Conservation (phyloP, 257 asterid species). For the Marsdenia floribunda region DNA sequence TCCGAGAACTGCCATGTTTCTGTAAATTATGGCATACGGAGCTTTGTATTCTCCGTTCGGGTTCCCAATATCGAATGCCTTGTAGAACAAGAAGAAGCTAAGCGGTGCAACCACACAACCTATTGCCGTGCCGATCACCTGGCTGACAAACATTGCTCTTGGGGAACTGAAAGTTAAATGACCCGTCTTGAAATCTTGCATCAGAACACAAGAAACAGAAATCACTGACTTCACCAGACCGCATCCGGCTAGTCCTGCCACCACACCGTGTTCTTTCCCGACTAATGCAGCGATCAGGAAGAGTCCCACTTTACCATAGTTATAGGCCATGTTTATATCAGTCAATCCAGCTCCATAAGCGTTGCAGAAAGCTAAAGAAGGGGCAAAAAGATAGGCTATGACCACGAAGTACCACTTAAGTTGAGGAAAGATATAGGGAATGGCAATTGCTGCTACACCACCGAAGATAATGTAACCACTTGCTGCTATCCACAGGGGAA, state of each 20-base stretch:
- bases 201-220: constrained; percentile 48
- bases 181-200: constrained; percentile 77
- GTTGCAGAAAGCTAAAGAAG: constrained; percentile 68
- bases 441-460: constrained; percentile 34
- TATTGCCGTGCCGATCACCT: constrained; percentile 57
- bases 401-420: constrained; percentile 70
- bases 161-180: constrained; percentile 64
- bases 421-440: constrained; percentile 60
- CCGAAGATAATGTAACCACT: constrained; percentile 45
- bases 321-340: constrained; percentile 73
- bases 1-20: constrained; percentile 77
- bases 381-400: constrained; percentile 53
- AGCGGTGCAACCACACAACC: constrained; percentile 65
- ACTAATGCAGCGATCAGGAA: constrained; percentile 65
- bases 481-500: constrained; percentile 54
- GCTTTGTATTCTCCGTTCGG: constrained; percentile 78
- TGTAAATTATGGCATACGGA: constrained; percentile 66
- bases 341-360: constrained; percentile 83
- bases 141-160: constrained; percentile 62
- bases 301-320: constrained; percentile 72
- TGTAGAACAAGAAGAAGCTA: constrained; percentile 59
- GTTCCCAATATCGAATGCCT: constrained; percentile 78
- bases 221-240: constrained; percentile 65
- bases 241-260: constrained; percentile 66
- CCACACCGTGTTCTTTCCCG: constrained; percentile 69